phyloP scores from a whole-genome alignment of 73 alveolate species.

The Tetrahymena thermophila region DNA sequence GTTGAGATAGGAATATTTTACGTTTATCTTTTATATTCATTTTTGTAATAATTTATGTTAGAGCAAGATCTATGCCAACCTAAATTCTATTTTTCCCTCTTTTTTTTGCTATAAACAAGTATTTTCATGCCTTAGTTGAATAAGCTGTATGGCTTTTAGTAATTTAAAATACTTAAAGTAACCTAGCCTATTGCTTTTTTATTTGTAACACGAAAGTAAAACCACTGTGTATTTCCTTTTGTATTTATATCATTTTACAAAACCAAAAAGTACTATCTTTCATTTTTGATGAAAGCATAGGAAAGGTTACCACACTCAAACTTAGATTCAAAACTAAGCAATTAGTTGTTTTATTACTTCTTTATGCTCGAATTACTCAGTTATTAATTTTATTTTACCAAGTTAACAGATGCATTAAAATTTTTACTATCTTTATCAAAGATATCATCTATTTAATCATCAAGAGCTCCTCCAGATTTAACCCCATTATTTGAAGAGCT shows the following conservation, averaged over 20 bases:
- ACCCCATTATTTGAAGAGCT: neutral
- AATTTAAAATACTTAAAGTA: conserved; percentile 54
- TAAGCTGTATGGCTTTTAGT: conserved; percentile 29
- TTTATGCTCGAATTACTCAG: neutral
- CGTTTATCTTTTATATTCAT: neutral
- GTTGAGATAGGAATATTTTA: neutral
- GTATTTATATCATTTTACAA: conserved; percentile 92
- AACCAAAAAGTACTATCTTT: conserved; percentile 72
- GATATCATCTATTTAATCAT: neutral
- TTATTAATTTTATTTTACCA: neutral
- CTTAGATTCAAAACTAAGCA: conserved; percentile 54
- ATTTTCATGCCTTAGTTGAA: conserved; percentile 7
- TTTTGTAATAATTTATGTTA: conserved; percentile 12
- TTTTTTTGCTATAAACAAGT: neutral
- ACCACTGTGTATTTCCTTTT: conserved; percentile 94
- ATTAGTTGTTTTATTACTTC: neutral
- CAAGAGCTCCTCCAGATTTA: neutral
- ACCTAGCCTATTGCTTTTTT: conserved; percentile 44
- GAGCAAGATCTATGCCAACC: conserved; percentile 41
- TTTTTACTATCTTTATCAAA: neutral
- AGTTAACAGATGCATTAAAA: neutral
- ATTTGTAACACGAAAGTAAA: conserved; percentile 74
- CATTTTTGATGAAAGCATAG: conserved; percentile 47
- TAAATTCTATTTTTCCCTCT: neutral
- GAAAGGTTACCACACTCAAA: conserved; percentile 74